Evolutionary conservation across 176 grass and related monocot species (phyloP).

Genomic region (Microstegium vimineum): DNA sequence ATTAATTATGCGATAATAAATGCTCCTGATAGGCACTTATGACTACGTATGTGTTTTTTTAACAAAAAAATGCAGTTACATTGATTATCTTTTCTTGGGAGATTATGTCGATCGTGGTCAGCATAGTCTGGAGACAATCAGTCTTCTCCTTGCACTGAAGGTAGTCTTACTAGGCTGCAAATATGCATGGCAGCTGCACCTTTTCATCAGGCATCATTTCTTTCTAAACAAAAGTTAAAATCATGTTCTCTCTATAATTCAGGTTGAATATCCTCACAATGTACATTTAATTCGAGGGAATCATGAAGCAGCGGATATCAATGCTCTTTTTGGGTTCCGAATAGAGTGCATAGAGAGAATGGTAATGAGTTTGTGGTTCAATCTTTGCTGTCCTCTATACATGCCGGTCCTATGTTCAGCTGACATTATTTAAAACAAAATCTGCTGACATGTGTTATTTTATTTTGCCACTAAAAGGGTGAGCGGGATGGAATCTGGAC

Average conservation of each 20-base stretch:
- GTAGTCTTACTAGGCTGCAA: conserved; percentile 30
- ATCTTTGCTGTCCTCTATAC: conserved; percentile 19
- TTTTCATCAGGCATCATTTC: background rate
- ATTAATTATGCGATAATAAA: background rate
- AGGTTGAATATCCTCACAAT: conserved; percentile 96
- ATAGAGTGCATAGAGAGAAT: conserved; percentile 99
- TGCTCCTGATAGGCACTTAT: background rate
- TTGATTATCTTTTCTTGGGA: conserved; percentile 99
- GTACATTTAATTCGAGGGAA: conserved; percentile 99
- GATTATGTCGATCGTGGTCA: conserved; percentile 99
- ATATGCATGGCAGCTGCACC: background rate
- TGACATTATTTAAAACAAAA: background rate
- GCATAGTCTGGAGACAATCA: conserved; percentile 97
- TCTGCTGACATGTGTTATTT: background rate
- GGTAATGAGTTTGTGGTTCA: conserved; percentile 42
- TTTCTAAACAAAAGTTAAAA: conserved; percentile 17
- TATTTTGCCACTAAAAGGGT: conserved; percentile 60
- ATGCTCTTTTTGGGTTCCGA: conserved; percentile 95
- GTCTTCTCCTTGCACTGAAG: conserved; percentile 98
- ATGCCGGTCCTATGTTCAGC: background rate
- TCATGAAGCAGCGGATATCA: conserved; percentile 99
- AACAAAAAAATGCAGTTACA: conserved; percentile 52
- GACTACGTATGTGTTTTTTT: background rate
- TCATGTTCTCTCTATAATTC: conserved; percentile 12
- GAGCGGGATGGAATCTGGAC: conserved; percentile 97